Evolutionary conservation across 176 grass and related monocot genomes (phyloP), one percentile per base, ranked within the genome.

Genomic region (Elymus sibiricus): DNA sequence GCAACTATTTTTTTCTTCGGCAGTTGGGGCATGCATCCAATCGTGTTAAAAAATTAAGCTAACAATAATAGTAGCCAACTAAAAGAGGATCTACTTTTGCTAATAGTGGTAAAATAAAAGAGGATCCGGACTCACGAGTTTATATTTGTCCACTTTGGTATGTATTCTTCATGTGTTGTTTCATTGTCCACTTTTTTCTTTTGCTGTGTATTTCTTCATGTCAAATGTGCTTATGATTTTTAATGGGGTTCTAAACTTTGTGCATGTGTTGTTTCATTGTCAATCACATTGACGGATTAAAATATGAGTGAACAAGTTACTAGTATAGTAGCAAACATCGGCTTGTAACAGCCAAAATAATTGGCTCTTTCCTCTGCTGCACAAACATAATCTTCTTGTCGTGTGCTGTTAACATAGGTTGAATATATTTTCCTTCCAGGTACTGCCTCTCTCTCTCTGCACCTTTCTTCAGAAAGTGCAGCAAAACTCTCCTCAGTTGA

Each of bases 381-480:
- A 75, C 43, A 47, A 5, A 21, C 19, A 71, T 32, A 46, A 32
- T 42, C 39, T 42, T 83, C 22, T 44, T 83, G 0, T 68, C 28
- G 27, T 35, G 7, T 34, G 60, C 16, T 58, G 46, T 56, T 85
- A 86, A 70, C 6, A 6, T 75, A 47, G 49, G 49, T 80, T 19
- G 82, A 44, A 39, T 39, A 80, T 86, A 19, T 47, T 78, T 49
- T 13, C 40, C 80, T 27, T 80, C 83, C 67, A 98, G 93, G 86
- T 39, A 49, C 78, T 83, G 29, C 83, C 64, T 83, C 88, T 95
- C 84, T n/a, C n/a, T 90, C 83, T 26, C 83, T 98, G 72, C 76
- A 87, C 83, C 89, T 98, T 74, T 95, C 95, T 89, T 91, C 90
- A 74, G 60, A 84, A 77, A 82, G 83, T 53, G 25, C 62, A 34